Conservation (phyloP, 768 basidiomycete genomes). For the Termitomyces sp. region DNA sequence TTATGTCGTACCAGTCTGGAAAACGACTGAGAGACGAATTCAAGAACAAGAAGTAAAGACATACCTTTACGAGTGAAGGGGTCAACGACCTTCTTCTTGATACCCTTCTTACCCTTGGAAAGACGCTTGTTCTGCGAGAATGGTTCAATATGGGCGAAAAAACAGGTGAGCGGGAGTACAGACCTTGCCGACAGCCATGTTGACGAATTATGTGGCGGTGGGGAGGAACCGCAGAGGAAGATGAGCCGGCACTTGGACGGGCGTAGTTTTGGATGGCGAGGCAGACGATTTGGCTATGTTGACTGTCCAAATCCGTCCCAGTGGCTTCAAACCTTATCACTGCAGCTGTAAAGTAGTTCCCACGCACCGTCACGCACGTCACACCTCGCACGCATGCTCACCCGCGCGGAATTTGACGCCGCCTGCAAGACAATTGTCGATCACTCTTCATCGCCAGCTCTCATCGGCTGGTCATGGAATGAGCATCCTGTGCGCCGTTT, state of each 20-base stretch:
- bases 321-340: constrained; percentile 67
- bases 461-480: constrained; percentile 55
- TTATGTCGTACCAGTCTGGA: constrained; percentile 99
- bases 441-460: not conserved
- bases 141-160: not conserved
- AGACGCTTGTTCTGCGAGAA: constrained; percentile 86
- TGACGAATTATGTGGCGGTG: constrained; percentile 38
- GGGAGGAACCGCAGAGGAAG: constrained; percentile 35
- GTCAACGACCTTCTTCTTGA: constrained; percentile 99
- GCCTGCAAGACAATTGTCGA: constrained; percentile 53
- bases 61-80: constrained; percentile 98
- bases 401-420: constrained; percentile 56
- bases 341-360: constrained; percentile 46
- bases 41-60: not conserved
- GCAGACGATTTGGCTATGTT: constrained; percentile 26
- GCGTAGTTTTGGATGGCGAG: constrained; percentile 37
- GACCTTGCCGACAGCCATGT: constrained; percentile 91
- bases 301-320: constrained; percentile 20
- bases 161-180: constrained; percentile 16
- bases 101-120: constrained; percentile 97
- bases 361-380: constrained; percentile 34
- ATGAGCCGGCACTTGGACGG: constrained; percentile 45
- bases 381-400: constrained; percentile 36
- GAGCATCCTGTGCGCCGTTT: constrained; percentile 51
- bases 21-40: not conserved